Evolutionary conservation across 2,329 filamentous ascomycete species (phyloP).

Genomic region (Fusarium buxicola): DNA sequence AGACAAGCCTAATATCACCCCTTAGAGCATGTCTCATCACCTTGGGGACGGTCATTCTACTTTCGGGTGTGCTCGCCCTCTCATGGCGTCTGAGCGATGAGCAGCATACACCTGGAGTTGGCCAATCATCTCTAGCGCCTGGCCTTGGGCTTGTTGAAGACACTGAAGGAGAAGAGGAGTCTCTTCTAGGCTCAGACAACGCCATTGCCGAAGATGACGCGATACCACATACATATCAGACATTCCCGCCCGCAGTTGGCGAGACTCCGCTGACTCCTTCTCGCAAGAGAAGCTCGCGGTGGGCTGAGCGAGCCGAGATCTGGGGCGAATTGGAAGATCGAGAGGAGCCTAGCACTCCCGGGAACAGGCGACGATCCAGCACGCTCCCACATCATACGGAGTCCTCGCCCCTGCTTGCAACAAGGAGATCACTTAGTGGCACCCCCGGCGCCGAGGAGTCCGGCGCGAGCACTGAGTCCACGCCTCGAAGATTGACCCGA

Average conservation of each 20-base stretch:
- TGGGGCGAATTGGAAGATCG: slow-evolving; percentile 90
- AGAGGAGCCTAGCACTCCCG: slow-evolving; percentile 58
- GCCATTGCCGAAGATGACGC: slow-evolving; percentile 56
- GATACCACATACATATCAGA: slow-evolving; percentile 56
- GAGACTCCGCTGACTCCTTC: slow-evolving; percentile 55
- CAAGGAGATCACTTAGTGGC: slow-evolving; percentile 50
- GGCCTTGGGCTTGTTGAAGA: slow-evolving; percentile 85
- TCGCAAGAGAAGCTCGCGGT: slow-evolving; percentile 63
- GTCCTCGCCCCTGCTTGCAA: slow-evolving; percentile 54
- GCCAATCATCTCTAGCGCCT: slow-evolving; percentile 79
- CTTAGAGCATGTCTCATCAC: slow-evolving; percentile 85
- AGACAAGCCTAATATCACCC: slow-evolving; percentile 81
- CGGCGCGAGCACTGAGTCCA: slow-evolving; percentile 47
- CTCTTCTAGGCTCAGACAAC: slow-evolving; percentile 62
- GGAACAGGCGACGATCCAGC: slow-evolving; percentile 59
- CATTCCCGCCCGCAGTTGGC: slow-evolving; percentile 57
- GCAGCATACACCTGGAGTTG: slow-evolving; percentile 69
- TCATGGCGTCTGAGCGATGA: slow-evolving; percentile 93
- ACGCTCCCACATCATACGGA: slow-evolving; percentile 60
- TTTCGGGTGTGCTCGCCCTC: slow-evolving; percentile 88
- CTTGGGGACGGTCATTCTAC: slow-evolving; percentile 85
- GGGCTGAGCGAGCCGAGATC: slow-evolving; percentile 80
- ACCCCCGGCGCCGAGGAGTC: slow-evolving; percentile 44
- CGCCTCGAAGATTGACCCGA: slow-evolving; percentile 51
- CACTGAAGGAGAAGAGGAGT: slow-evolving; percentile 70